Conservation (phyloP, 805 yeast species). For the Spencermartinsiella europaea region DNA sequence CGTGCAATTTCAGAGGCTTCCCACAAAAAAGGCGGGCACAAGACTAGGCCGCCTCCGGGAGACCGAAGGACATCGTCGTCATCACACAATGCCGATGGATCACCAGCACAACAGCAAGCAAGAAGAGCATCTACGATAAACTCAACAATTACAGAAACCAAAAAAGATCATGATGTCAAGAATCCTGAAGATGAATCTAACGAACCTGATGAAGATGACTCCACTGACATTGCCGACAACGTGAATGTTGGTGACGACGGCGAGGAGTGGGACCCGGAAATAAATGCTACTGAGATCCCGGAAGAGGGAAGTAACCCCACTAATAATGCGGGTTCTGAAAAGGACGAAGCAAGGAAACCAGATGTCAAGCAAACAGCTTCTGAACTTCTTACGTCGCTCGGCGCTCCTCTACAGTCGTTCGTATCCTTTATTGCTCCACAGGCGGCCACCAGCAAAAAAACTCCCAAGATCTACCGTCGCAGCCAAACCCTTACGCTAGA, state of each 20-base stretch:
- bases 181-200: background rate
- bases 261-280: background rate
- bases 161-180: background rate
- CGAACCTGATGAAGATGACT: background rate
- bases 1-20: constrained; percentile 56
- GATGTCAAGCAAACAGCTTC: background rate
- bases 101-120: too few relatives aligned
- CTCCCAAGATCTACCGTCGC: constrained; percentile 25
- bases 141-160: background rate
- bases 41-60: background rate
- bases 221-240: background rate
- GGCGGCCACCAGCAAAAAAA: constrained; percentile 21
- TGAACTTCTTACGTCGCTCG: constrained; percentile 10
- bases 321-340: background rate
- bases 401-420: constrained; percentile 19
- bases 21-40: constrained; percentile 23
- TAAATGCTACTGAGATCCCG: constrained; percentile 11
- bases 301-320: constrained; percentile 1
- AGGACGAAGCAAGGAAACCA: background rate
- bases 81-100: too few relatives aligned
- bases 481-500: constrained; percentile 22
- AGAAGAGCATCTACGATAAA: constrained; percentile 1
- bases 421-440: constrained; percentile 30
- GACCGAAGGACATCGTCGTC: background rate
- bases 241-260: too few relatives aligned